phyloP scores from a whole-genome alignment of 257 asterid species.

The Capsicum baccatum region DNA sequence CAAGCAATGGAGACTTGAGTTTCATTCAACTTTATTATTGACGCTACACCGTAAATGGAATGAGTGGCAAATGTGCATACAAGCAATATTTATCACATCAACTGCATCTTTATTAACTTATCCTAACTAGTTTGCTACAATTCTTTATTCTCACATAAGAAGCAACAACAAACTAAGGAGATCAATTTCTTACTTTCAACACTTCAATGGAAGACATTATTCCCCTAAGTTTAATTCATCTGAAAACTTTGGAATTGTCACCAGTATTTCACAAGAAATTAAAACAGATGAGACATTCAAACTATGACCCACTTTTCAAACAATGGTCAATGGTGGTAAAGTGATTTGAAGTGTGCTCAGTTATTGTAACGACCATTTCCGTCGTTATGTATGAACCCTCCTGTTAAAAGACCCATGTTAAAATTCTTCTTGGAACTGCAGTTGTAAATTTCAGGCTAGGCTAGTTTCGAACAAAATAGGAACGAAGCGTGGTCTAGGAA shows the following conservation, averaged over 20 bases:
- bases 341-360: not conserved
- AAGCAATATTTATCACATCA: not conserved
- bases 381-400: too few species aligned
- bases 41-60: not conserved
- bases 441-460: too few species aligned
- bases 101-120: not conserved
- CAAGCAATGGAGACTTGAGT: not conserved
- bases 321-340: not conserved
- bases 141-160: slow-evolving; percentile 12
- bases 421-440: too few species aligned
- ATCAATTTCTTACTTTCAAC: not conserved
- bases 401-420: too few species aligned
- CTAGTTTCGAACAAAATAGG: too few species aligned
- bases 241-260: not conserved
- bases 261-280: not conserved
- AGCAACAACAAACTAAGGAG: slow-evolving; percentile 20
- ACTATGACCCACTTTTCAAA: not conserved
- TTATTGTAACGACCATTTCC: too few species aligned
- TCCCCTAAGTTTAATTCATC: not conserved
- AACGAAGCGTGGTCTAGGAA: too few species aligned
- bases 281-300: not conserved
- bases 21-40: not conserved
- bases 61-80: not conserved
- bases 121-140: not conserved
- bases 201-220: not conserved